Evolutionary conservation across 2,329 filamentous ascomycete genomes (phyloP), one percentile per base, ranked within the genome.

Genomic region (Karstenula rhodostoma): DNA sequence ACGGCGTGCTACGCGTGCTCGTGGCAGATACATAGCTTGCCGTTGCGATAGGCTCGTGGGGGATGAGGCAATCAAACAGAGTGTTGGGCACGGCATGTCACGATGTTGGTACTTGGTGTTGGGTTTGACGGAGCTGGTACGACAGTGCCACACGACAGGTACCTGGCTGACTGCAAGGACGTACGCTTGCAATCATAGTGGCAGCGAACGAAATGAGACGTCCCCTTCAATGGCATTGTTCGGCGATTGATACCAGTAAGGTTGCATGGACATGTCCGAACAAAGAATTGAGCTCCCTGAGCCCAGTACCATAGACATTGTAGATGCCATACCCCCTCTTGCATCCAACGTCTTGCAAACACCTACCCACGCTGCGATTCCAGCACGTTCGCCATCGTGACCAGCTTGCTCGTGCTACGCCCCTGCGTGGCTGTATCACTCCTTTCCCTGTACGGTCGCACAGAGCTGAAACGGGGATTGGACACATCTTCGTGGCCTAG

Each of bases 81-180:
- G 27, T 29, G 27, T 23, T 25, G 27, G n/a, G n/a, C 52, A 55
- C 52, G 15, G 29, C 40, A 46, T 55, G n/a, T 46, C 40, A 46
- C 42, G 42, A 55, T 46, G 19, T 46, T 35, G 29, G 42, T 23
- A n/a, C 29, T 23, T 55, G 52, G 40, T 55, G 52, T 13, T 35
- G 42, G 52, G 29, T 29, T 27, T 33, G n/a, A 17, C 10, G 13
- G 25, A 9, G 17, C 32, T 37, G 52, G 52, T 55, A 46, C 52
- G 27, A 55, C 42, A 17, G 35, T 40, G 22, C n/a, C 22, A 32
- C 4, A 10, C 29, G 8, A 32, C 12, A 10, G 29, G 29, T 32
- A 32, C 4, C 29, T 32, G 29, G 12, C 2, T 22, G 19, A 22
- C 48, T 51, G 29, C 48, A 51, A 32, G 29, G 29, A 51, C 32